Percentiles rank a stretch among this genome's conserved stretches.
These are phyloP conservation scores for Penicillium egyptiacum DNA, from an alignment of 495 filamentous ascomycete species.

Conservation along the genomic window DNA sequence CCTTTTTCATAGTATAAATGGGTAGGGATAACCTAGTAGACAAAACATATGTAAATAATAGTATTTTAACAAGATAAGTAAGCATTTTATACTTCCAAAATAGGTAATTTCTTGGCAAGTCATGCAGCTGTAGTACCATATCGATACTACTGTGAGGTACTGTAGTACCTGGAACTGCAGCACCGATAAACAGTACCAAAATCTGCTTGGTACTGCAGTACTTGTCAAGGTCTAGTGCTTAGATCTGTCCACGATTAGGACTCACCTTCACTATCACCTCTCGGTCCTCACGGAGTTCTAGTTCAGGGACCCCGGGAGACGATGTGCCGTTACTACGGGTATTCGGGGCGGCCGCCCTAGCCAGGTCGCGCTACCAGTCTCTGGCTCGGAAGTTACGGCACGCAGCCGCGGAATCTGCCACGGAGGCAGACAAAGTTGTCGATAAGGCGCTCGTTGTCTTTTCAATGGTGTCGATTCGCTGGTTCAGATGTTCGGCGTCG, in stretches of 20 bases:
- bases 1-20: too few relatives aligned
- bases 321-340: conserved; percentile 5
- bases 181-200: too few relatives aligned
- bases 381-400: conserved; percentile 15
- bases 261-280: conserved; percentile 12
- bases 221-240: too few relatives aligned
- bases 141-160: too few relatives aligned
- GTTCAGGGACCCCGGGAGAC: conserved; percentile 7
- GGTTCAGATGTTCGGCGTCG: conserved; percentile 19
- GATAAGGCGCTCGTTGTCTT: conserved; percentile 2
- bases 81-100: too few relatives aligned
- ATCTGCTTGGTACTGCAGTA: too few relatives aligned
- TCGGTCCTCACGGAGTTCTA: conserved; percentile 1
- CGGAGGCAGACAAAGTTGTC: conserved; percentile 8
- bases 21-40: too few relatives aligned
- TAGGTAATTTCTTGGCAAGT: too few relatives aligned
- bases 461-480: conserved; percentile 19
- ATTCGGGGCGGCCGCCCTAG: conserved; percentile 11
- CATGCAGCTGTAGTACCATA: too few relatives aligned
- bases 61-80: too few relatives aligned
- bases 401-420: conserved; percentile 13
- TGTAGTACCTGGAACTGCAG: too few relatives aligned
- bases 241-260: conserved; percentile 4
- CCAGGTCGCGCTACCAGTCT: neutral
- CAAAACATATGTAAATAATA: too few relatives aligned